Base-by-base conservation (phyloP, 2,329 filamentous ascomycete genomes). In the Bipolaris zeicola region DNA sequence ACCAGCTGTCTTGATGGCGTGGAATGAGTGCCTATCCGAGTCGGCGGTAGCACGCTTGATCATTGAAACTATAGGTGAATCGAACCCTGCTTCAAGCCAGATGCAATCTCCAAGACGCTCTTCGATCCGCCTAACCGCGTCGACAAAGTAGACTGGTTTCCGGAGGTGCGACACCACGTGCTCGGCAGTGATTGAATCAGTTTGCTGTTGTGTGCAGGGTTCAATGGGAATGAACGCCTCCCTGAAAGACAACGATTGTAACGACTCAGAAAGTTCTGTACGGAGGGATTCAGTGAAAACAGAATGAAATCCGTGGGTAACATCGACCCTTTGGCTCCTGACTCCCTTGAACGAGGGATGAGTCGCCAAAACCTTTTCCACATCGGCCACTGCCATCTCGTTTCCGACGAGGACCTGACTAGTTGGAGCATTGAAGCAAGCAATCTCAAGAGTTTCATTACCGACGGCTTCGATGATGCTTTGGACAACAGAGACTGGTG, bases 61-160 rank as follows among this genome's bases (percentile, higher is more conserved):
- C 71, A 79, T 75, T 3, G 38, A 34, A 1, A 59, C 64, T 11
- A 73, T 60, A 2, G 72, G 66, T 6, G 68, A 63, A 7, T 59
- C 50, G 2, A 58, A 60, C 7, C 66, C 67, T 31, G 67, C 67
- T 43, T 71, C 68, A 1, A 71, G 58, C 60, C 60, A 71, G 8
- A 62, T 55, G 14, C 52, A 55, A 5, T 33, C 26, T 70, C 63
- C 34, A 10, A 68, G 60, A 5, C 68, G 48, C 6, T 73, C 52
- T 0, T 69, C 60, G 0, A 84, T 60, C 0, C 81, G 63, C 34
- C 77, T 64, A 0, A 83, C 54, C 0, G 79, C 82, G 6, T 81
- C 70, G 20, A 71, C 36, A 60, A 81, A 82, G 60, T 71, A 81
- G 0, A 83, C 81, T 0, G 81, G 78, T 0, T 76, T 38, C 1